Percentiles rank a stretch among this genome's conserved stretches.
phyloP scores from a whole-genome alignment of 257 asterid species.

The Nemophila menziesii region DNA sequence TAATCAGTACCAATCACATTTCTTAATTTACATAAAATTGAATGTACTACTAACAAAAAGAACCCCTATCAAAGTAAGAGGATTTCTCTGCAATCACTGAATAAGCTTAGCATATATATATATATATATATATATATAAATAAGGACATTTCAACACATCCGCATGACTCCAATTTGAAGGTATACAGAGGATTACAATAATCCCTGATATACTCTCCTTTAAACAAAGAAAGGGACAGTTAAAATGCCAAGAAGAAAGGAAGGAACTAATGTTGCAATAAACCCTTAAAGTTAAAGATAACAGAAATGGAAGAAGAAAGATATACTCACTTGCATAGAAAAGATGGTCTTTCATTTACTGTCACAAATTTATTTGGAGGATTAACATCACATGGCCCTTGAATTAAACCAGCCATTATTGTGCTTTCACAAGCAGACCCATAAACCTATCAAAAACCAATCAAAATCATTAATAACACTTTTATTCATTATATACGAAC shows the following conservation, averaged over 20 bases:
- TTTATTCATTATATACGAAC: background rate
- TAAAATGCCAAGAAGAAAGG: too few species aligned
- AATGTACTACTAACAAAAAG: background rate
- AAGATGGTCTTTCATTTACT: slow-evolving; percentile 70
- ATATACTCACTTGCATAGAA: slow-evolving; percentile 74
- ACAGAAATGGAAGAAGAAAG: slow-evolving; percentile 8
- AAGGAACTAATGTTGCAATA: too few species aligned
- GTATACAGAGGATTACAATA: background rate
- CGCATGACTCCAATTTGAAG: too few species aligned
- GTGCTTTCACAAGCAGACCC: slow-evolving; percentile 51
- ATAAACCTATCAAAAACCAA: slow-evolving; percentile 52
- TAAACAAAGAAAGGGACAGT: too few species aligned
- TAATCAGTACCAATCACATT: background rate
- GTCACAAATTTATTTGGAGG: slow-evolving; percentile 64
- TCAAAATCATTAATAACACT: background rate
- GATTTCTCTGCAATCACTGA: too few species aligned
- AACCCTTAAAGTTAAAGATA: slow-evolving; percentile 12
- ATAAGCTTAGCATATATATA: too few species aligned
- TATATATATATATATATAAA: too few species aligned
- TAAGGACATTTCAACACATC: too few species aligned
- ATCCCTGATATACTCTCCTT: too few species aligned
- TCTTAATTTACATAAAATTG: background rate
- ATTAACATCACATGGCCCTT: slow-evolving; percentile 75
- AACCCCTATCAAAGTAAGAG: background rate
- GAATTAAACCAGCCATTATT: slow-evolving; percentile 59